Evolutionary conservation across 345 rosid genomes (phyloP), one percentile per base, ranked within the genome.

Genomic region (Euphorbia lathyris): DNA sequence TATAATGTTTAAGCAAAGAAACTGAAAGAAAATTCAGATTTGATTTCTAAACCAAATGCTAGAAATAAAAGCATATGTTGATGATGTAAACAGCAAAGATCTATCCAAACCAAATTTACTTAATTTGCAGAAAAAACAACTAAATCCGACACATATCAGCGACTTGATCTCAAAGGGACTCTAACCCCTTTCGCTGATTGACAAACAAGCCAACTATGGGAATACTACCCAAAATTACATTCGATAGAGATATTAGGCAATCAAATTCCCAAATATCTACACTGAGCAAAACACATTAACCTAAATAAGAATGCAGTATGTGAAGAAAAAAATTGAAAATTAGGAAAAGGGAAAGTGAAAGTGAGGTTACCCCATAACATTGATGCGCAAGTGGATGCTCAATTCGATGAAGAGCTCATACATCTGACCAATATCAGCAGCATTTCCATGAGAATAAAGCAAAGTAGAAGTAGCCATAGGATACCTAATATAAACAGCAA

Each of bases 351-450:
- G n/a, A n/a, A n/a, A n/a, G n/a, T n/a, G n/a, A n/a, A n/a, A n/a
- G 19, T 60, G 30, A n/a, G 67, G 30, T 36, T 86, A 94, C 98
- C 99, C 99, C 96, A 95, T 85, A 70, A 95, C 88, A 85, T 95
- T 95, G 74, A 95, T 94, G 51, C 88, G 81, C 68, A 95, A 80
- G 69, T 90, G 96, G 81, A 92, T 87, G 81, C 97, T 95, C 70
- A 92, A 81, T 77, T 95, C 94, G 76, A 92, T 80, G 89, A 95
- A 92, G 68, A 95, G 97, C 90, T 95, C 99, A 80, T 92, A 95
- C 93, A 95, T 88, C 92, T 95, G 97, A 7, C 99, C 98, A 82
- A 95, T 88, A 89, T 92, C 98, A 88, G 98, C 98, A 38, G 98
- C 99, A 89, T 95, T 95, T 3, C 99, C 99, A 74, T 95, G 99